Conservation (phyloP, 176 grass and related monocot genomes). For the Zea luxurians region DNA sequence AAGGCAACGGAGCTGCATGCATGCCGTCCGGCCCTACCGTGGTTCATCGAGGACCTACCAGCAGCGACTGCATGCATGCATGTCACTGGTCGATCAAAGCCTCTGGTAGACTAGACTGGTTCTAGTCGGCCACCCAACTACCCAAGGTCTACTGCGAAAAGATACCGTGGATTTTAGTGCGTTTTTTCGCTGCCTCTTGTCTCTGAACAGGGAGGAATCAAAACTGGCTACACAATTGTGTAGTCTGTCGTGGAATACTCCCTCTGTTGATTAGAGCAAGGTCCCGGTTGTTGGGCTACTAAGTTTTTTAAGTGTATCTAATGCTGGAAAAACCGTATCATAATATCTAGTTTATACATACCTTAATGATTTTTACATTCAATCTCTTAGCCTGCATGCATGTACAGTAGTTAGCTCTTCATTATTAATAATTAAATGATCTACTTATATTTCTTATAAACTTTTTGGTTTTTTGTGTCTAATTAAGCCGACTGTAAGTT, state of each 20-base stretch:
- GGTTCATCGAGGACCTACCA: background rate
- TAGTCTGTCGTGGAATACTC: background rate
- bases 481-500: too few species aligned
- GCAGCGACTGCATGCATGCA: background rate
- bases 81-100: background rate
- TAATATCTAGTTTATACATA: too few species aligned
- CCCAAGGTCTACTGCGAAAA: background rate
- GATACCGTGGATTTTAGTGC: constrained; percentile 29
- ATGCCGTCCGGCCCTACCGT: background rate
- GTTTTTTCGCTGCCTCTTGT: constrained; percentile 1
- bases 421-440: too few species aligned
- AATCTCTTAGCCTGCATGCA: too few species aligned
- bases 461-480: too few species aligned
- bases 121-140: too few species aligned
- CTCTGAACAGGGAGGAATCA: background rate
- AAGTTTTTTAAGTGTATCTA: too few species aligned
- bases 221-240: background rate
- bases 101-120: background rate
- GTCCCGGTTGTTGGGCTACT: too few species aligned
- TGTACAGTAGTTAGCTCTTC: too few species aligned
- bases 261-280: background rate
- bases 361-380: too few species aligned
- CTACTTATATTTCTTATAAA: too few species aligned
- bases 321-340: too few species aligned
- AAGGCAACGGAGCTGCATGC: background rate